Percentiles rank a stretch among this genome's conserved stretches.
Conservation (phyloP, 1,284 basidiomycete species). For the Cryptococcus sp. region DNA sequence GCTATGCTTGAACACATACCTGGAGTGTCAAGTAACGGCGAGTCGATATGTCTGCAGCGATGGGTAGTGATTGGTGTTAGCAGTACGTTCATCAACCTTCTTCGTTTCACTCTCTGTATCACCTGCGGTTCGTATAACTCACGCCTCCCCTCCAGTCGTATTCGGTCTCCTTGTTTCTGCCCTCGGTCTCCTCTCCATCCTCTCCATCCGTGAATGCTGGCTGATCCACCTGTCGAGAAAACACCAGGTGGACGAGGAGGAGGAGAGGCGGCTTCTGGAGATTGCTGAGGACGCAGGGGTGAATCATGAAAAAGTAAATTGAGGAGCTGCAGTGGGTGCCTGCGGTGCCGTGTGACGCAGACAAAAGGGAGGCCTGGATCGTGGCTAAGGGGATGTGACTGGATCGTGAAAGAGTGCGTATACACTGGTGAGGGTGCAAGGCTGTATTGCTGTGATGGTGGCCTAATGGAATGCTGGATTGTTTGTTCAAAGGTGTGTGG, state of each 20-base stretch:
- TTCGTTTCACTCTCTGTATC: not conserved
- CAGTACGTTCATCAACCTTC: not conserved
- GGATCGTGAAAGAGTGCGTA: no score
- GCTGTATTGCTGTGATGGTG: no score
- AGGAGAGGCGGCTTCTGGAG: slow-evolving; percentile 6
- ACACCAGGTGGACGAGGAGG: not conserved
- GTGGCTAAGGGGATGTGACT: no score
- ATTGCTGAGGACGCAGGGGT: slow-evolving; percentile 4
- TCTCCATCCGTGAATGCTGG: slow-evolving; percentile 7
- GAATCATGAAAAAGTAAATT: not conserved
- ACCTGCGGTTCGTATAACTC: not conserved
- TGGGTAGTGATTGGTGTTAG: not conserved
- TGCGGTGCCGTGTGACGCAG: no score
- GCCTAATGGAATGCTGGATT: no score
- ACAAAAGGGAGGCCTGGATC: no score
- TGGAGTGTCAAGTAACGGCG: not conserved
- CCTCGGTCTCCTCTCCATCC: not conserved
- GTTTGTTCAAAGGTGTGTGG: no score
- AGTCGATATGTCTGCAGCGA: not conserved
- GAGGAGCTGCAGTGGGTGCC: no score
- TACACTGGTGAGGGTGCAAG: no score
- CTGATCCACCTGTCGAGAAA: slow-evolving; percentile 4
- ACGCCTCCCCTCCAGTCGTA: not conserved
- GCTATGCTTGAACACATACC: not conserved
- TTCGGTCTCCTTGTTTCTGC: not conserved